Percentiles rank a stretch among this genome's conserved stretches.
phyloP scores from a whole-genome alignment of 2,329 filamentous ascomycete species.

The Orbilia javanica region DNA sequence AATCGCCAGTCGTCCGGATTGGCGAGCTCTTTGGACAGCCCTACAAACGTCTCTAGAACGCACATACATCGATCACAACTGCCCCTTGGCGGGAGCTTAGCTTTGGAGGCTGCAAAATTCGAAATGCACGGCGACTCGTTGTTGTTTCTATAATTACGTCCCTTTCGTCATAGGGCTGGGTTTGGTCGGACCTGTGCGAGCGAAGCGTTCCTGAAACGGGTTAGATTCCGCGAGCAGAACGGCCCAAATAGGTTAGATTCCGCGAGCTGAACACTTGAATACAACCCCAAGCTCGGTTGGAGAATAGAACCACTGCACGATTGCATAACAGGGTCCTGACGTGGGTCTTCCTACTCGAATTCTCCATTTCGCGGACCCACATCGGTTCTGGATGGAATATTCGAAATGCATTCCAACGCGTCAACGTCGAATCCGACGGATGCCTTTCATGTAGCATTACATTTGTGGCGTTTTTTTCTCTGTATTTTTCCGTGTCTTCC shows the following conservation, averaged over 20 bases:
- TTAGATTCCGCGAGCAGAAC: conserved; percentile 29
- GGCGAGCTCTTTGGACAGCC: too few species aligned
- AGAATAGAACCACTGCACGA: not conserved
- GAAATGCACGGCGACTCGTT: not conserved
- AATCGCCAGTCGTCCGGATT: too few species aligned
- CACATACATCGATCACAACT: too few species aligned
- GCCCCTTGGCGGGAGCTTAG: too few species aligned
- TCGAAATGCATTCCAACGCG: not conserved
- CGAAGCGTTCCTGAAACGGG: conserved; percentile 16
- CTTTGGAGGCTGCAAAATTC: too few species aligned
- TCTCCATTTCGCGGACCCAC: too few species aligned
- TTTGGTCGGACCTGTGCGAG: not conserved
- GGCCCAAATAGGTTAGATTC: not conserved
- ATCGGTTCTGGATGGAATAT: too few species aligned
- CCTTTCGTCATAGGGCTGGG: not conserved
- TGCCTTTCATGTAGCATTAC: not conserved
- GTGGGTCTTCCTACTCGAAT: too few species aligned
- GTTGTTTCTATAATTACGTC: not conserved
- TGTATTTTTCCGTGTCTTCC: too few species aligned
- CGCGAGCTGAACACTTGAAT: not conserved
- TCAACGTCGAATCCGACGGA: too few species aligned
- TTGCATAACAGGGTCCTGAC: too few species aligned
- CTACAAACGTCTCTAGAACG: too few species aligned
- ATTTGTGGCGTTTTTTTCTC: not conserved
- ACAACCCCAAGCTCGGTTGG: not conserved